Evolutionary conservation across 2,329 filamentous ascomycete species (phyloP), one percentile per base, ranked within the genome.

Genomic region (Paramyrothecium sp.): DNA sequence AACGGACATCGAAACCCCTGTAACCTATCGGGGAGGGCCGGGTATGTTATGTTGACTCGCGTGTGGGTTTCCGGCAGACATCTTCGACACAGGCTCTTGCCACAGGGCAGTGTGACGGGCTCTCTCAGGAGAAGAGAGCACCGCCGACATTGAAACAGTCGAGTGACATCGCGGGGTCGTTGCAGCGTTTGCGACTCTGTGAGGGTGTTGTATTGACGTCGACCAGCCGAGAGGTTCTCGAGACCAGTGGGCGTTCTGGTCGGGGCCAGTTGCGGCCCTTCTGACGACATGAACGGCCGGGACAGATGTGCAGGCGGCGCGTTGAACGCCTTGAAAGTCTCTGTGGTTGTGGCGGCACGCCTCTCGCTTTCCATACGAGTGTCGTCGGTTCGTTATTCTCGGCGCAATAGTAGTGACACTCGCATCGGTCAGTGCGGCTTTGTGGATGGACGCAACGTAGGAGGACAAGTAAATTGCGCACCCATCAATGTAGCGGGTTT

Each of bases 51-150:
- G 60, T 91, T 86, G 51, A 78, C 77, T 49, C 92, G 84, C 17
- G 80, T 71, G 65, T 88, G 83, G 2, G 86, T 75, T 51, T 83
- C 74, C 2, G 92, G 92, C 2, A 96, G 74, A 72, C 93, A 97
- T 53, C 73, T 71, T 66, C 83, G 86, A 75, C 93, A 97, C 12
- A 96, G 73, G 12, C 88, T 88, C 67, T 89, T 85, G 26, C 92
- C 92, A 70, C 93, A 97, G 5, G 92, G 92, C 4, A 97, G 77
- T 0, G 90, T 90, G 56, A 92, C 81, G 5, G 92, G 90, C 10
- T 85, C 79, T 50, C 75, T 79, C 30, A 95, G 77, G 1, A 89
- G 88, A 48, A 77, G 78, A 3, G 88, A 90, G 71, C 93, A 97
- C 60, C 83, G 76, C 12, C 82, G 82, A 70, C 93, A 97, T 74